Percentiles rank a stretch among this genome's conserved stretches.
phyloP scores from a whole-genome alignment of 805 yeast genomes.

The Lipomyces anomalus region DNA sequence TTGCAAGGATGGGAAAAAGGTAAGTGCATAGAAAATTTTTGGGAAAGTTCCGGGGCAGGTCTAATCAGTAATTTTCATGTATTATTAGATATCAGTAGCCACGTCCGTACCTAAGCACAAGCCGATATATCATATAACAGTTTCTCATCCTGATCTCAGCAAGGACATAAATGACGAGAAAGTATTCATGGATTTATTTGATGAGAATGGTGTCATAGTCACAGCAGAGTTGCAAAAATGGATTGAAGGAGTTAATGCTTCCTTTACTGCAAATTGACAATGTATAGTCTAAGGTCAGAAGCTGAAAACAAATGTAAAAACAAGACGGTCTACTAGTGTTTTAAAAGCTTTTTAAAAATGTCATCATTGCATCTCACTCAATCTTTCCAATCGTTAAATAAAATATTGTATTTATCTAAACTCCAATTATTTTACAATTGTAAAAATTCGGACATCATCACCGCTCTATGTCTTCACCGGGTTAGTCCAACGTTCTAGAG shows the following conservation, averaged over 20 bases:
- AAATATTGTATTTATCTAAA: too few relatives aligned
- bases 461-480: neutral
- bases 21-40: neutral
- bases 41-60: neutral
- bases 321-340: too few relatives aligned
- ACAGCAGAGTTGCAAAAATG: constrained; percentile 13
- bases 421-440: neutral
- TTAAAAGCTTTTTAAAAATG: too few relatives aligned
- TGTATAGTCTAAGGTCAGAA: too few relatives aligned
- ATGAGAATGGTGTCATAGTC: constrained; percentile 17
- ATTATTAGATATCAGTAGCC: constrained; percentile 11
- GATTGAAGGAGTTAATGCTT: constrained; percentile 12
- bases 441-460: neutral
- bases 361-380: too few relatives aligned
- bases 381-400: too few relatives aligned
- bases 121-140: constrained; percentile 17
- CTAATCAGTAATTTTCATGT: neutral
- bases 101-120: constrained; percentile 9
- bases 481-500: too few relatives aligned
- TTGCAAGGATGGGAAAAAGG: constrained; percentile 19
- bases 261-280: constrained; percentile 4
- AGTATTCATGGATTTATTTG: constrained; percentile 16
- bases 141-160: constrained; percentile 1
- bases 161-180: constrained; percentile 6
- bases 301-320: too few relatives aligned